Percentiles rank a stretch among this genome's conserved stretches.
Evolutionary conservation across 2,329 filamentous ascomycete species (phyloP).

Genomic region (Aspergillus hortae): DNA sequence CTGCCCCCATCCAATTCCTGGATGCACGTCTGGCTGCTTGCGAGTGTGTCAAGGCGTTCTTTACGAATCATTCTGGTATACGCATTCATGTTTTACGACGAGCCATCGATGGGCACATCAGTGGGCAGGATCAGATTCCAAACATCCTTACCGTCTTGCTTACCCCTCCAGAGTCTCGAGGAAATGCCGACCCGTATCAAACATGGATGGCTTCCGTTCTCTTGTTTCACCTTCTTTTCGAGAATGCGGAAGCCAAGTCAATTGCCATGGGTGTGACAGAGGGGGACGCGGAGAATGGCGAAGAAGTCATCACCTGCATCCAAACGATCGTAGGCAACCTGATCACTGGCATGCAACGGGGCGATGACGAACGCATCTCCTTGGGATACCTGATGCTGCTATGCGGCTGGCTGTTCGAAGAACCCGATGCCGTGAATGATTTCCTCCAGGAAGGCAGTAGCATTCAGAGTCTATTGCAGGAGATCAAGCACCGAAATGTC

Average conservation of each 20-base stretch:
- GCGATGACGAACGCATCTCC: conserved; percentile 72
- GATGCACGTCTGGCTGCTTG: conserved; percentile 81
- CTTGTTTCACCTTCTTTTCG: conserved; percentile 78
- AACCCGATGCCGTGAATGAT: conserved; percentile 86
- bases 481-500: conserved; percentile 59
- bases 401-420: conserved; percentile 86
- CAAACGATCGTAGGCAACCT: conserved; percentile 84
- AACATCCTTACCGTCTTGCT: conserved; percentile 86
- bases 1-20: conserved; percentile 64
- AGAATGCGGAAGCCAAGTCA: conserved; percentile 74
- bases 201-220: conserved; percentile 87
- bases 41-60: conserved; percentile 90
- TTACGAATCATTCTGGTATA: conserved; percentile 75
- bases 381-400: conserved; percentile 89
- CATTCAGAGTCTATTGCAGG: conserved; percentile 78
- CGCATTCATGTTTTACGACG: conserved; percentile 79
- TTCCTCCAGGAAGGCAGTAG: conserved; percentile 89
- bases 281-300: conserved; percentile 81
- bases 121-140: conserved; percentile 73
- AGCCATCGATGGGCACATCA: conserved; percentile 81
- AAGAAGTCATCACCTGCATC: conserved; percentile 92
- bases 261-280: conserved; percentile 79
- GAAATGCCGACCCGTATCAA: conserved; percentile 76
- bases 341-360: conserved; percentile 71
- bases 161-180: conserved; percentile 58